phyloP scores from a whole-genome alignment of 1,284 basidiomycete species.

The Marasmius oreades region DNA sequence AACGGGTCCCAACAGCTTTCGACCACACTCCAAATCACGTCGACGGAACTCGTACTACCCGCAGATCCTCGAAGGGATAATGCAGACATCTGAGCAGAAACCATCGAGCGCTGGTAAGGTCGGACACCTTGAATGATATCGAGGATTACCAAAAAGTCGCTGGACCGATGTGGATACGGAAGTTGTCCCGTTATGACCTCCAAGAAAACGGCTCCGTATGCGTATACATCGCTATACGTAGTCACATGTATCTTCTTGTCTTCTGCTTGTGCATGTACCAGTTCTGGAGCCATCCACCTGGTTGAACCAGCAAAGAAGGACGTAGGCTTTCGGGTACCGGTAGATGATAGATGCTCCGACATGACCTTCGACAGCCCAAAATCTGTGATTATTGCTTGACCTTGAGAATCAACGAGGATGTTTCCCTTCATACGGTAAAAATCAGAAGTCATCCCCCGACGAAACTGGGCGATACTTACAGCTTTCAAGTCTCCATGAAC shows the following conservation, averaged over 20 bases:
- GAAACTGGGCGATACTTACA: neutral
- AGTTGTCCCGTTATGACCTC: conserved; percentile 52
- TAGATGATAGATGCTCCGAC: neutral
- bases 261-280: conserved; percentile 26
- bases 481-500: neutral
- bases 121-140: conserved; percentile 49
- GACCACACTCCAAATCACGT: neutral
- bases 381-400: neutral
- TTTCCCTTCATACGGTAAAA: neutral
- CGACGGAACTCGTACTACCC: neutral
- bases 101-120: conserved; percentile 25
- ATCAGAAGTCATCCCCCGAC: neutral
- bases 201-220: conserved; percentile 53
- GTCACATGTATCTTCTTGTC: conserved; percentile 34
- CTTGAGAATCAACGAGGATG: neutral
- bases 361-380: neutral
- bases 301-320: conserved; percentile 52
- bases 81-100: neutral
- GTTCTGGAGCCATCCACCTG: conserved; percentile 52
- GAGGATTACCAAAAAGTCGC: conserved; percentile 50
- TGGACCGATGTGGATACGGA: conserved; percentile 47
- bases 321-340: conserved; percentile 18
- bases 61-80: too few species aligned
- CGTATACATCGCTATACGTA: conserved; percentile 51
- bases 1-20: neutral